A percentile compares a stretch with the other conserved stretches of the same genome.
Evolutionary conservation across 345 rosid species (phyloP).

Genomic region (Gossypium australe): DNA sequence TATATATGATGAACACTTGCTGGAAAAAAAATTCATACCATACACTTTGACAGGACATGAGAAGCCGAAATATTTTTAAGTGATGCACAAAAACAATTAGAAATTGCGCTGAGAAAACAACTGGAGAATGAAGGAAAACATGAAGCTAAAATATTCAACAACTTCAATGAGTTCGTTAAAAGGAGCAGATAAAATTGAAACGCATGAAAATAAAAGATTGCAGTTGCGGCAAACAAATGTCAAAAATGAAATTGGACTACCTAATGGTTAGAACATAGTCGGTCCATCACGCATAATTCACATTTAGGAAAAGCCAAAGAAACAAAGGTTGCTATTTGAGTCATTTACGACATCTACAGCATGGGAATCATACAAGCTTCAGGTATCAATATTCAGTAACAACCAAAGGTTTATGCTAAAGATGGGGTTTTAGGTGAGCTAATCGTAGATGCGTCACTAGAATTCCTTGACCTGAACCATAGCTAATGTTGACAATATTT

Average conservation of each 20-base stretch:
- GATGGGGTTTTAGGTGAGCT: constrained; percentile 21
- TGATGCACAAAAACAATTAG: no score
- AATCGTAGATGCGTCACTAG: constrained; percentile 22
- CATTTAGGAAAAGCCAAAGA: constrained; percentile 30
- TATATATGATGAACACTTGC: no score
- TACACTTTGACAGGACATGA: no score
- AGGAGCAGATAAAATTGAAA: not conserved
- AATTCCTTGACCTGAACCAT: constrained; percentile 25
- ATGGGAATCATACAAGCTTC: constrained; percentile 27
- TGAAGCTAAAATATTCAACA: not conserved
- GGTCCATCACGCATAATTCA: constrained; percentile 13
- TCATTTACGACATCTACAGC: constrained; percentile 38
- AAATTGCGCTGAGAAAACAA: not conserved
- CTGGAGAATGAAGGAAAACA: not conserved
- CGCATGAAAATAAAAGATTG: constrained; percentile 1
- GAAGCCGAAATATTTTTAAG: no score
- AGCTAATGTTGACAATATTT: constrained; percentile 22
- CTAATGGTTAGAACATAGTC: constrained; percentile 6
- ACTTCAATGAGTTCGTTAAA: not conserved
- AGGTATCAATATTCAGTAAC: constrained; percentile 25
- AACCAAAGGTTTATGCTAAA: constrained; percentile 29
- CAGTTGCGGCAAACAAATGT: constrained; percentile 2
- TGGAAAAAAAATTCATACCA: no score
- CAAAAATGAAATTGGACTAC: constrained; percentile 5
- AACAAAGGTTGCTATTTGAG: constrained; percentile 29